Percentiles rank a stretch among this genome's conserved stretches.
Conservation (phyloP, 1,284 basidiomycete species). For the Mycena citricolor region DNA sequence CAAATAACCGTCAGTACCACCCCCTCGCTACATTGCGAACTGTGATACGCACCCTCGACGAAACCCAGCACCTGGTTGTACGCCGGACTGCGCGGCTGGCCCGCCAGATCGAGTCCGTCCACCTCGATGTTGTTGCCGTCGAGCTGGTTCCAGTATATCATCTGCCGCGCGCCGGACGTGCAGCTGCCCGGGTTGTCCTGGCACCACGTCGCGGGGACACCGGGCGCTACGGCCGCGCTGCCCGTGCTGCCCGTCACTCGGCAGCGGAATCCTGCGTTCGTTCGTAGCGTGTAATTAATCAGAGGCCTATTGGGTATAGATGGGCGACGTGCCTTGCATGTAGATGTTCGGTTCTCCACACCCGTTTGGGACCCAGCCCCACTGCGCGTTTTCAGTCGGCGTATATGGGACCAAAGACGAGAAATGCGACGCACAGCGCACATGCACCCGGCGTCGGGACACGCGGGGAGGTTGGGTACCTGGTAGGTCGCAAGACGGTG, state of each 20-base stretch:
- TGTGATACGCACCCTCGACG: conserved; percentile 29
- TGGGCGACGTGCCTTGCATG: conserved; percentile 29
- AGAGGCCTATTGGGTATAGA: background rate
- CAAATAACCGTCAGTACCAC: background rate
- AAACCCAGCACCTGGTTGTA: conserved; percentile 40
- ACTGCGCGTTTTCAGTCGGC: conserved; percentile 28
- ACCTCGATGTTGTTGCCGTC: conserved; percentile 39
- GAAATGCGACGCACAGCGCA: conserved; percentile 41
- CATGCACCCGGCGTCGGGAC: conserved; percentile 45
- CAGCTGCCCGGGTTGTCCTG: conserved; percentile 27
- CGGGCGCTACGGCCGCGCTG: conserved; percentile 26
- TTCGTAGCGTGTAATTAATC: background rate
- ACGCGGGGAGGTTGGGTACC: conserved; percentile 47
- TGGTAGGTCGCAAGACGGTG: conserved; percentile 42
- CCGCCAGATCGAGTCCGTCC: conserved; percentile 30
- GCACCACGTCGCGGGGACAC: conserved; percentile 31
- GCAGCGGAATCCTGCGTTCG: conserved; percentile 30
- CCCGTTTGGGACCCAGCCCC: conserved; percentile 43
- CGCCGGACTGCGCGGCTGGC: conserved; percentile 31
- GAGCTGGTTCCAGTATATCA: conserved; percentile 31
- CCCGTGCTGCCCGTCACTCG: conserved; percentile 33
- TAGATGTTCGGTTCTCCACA: conserved; percentile 42
- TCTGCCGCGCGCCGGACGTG: conserved; percentile 34
- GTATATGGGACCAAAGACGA: background rate
- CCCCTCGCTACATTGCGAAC: conserved; percentile 43